Conservation (phyloP, 192 early-diverging fungal species). For the Dimargaris verticillata region DNA sequence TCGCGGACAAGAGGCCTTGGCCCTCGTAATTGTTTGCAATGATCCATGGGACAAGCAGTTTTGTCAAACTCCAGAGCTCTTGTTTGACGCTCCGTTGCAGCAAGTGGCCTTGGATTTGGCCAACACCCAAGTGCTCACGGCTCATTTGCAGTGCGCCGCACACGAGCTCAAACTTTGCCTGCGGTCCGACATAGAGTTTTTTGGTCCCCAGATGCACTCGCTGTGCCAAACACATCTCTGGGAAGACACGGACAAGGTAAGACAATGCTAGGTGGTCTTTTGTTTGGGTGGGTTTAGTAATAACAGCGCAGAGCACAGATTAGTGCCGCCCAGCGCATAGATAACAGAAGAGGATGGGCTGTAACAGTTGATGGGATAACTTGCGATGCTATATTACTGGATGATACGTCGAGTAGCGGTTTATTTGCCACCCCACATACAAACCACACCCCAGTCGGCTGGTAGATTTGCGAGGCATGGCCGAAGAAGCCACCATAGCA, state of each 20-base stretch:
- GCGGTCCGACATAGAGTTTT: constrained; percentile 13
- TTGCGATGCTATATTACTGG: not conserved
- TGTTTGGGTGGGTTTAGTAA: not conserved
- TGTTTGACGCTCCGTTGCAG: constrained; percentile 25
- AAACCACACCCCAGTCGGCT: constrained; percentile 23
- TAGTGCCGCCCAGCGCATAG: too few relatives aligned
- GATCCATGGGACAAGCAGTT: constrained; percentile 37
- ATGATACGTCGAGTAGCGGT: constrained; percentile 15
- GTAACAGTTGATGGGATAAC: not conserved
- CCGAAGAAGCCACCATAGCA: constrained; percentile 26
- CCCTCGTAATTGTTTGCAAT: constrained; percentile 29
- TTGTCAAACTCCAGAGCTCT: constrained; percentile 23
- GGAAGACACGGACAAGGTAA: constrained; percentile 4
- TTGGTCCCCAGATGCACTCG: constrained; percentile 12
- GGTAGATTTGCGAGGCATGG: constrained; percentile 29
- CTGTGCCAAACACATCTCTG: constrained; percentile 15
- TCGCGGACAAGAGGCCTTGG: constrained; percentile 32
- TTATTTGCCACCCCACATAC: constrained; percentile 26
- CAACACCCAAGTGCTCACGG: constrained; percentile 22
- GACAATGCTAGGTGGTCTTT: not conserved
- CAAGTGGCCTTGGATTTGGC: constrained; percentile 20
- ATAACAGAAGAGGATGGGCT: too few relatives aligned
- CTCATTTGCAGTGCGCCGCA: constrained; percentile 48
- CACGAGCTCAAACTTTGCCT: constrained; percentile 23
- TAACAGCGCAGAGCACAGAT: not conserved